These are phyloP conservation scores for Saccharomyces pastorianus DNA, from an alignment of 1,139 yeast species.

Conservation along the genomic window DNA sequence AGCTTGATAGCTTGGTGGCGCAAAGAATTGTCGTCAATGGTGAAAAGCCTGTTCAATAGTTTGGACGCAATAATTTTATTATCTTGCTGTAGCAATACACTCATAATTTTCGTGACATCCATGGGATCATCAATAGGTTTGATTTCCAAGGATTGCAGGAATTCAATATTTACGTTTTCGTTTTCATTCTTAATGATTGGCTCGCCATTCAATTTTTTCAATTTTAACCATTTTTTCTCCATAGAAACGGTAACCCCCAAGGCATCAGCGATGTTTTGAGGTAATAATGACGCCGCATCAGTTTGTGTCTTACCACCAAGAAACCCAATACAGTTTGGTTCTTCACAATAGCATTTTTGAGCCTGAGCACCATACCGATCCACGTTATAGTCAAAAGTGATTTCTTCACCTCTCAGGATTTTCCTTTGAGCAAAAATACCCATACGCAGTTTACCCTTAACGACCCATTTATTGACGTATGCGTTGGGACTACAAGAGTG, in stretches of 20 bases:
- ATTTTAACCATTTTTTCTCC: slow-evolving; percentile 58
- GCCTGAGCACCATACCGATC: slow-evolving; percentile 93
- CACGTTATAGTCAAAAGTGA: slow-evolving; percentile 91
- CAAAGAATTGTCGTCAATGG: slow-evolving; percentile 48
- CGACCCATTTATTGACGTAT: slow-evolving; percentile 95
- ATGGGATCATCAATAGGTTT: slow-evolving; percentile 41
- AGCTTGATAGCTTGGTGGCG: slow-evolving; percentile 58
- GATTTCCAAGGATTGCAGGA: slow-evolving; percentile 53
- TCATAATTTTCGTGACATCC: slow-evolving; percentile 73
- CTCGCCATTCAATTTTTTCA: slow-evolving; percentile 42
- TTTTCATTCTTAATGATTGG: slow-evolving; percentile 45
- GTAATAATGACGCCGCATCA: slow-evolving; percentile 73
- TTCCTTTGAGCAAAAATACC: slow-evolving; percentile 83
- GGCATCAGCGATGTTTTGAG: slow-evolving; percentile 79
- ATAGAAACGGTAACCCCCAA: slow-evolving; percentile 63
- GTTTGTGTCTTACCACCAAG: slow-evolving; percentile 97
- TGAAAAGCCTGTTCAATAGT: slow-evolving; percentile 57
- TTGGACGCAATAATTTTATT: slow-evolving; percentile 59
- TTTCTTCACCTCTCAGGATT: slow-evolving; percentile 76
- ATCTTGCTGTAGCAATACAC: slow-evolving; percentile 70
- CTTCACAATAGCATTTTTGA: slow-evolving; percentile 93
- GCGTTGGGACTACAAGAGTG: slow-evolving; percentile 95
- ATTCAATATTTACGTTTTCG: slow-evolving; percentile 56
- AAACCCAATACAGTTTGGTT: slow-evolving; percentile 81
- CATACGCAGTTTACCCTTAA: slow-evolving; percentile 82